Conservation (phyloP, 257 asterid genomes). For the Jaltomata sinuosa region DNA sequence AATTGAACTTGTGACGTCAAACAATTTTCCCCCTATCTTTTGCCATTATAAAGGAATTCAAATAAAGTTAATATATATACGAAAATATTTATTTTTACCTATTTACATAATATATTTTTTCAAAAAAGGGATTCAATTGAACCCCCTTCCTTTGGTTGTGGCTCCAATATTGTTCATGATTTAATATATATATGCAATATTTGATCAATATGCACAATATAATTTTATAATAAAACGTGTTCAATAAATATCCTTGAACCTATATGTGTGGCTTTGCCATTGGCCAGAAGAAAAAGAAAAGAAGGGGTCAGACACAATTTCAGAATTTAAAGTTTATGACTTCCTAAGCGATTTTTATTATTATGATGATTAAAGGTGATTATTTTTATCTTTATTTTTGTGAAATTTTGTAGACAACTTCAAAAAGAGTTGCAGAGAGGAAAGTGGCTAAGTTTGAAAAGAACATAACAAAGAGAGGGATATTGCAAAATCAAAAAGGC, state of each 20-base stretch:
- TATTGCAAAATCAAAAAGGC: conserved; percentile 17
- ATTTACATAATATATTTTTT: neutral
- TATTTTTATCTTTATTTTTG: neutral
- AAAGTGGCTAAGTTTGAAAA: conserved; percentile 82
- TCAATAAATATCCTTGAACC: neutral
- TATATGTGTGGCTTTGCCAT: neutral
- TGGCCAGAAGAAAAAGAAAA: neutral
- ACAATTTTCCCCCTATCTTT: neutral
- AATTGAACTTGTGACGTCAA: neutral
- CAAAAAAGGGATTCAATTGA: neutral
- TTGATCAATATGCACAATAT: no score
- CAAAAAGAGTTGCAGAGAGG: conserved; percentile 61
- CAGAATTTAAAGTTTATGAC: neutral
- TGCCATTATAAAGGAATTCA: neutral
- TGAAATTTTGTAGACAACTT: conserved; percentile 45
- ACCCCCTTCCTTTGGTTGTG: neutral
- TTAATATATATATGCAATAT: neutral
- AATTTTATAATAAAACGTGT: neutral
- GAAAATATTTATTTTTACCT: neutral
- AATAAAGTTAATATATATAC: neutral
- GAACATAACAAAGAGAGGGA: conserved; percentile 65
- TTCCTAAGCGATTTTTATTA: no score
- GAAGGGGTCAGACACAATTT: neutral
- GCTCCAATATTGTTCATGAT: neutral
- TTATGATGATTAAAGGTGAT: neutral